Conservation (phyloP, 768 basidiomycete species). For the Termitomyces sp. region DNA sequence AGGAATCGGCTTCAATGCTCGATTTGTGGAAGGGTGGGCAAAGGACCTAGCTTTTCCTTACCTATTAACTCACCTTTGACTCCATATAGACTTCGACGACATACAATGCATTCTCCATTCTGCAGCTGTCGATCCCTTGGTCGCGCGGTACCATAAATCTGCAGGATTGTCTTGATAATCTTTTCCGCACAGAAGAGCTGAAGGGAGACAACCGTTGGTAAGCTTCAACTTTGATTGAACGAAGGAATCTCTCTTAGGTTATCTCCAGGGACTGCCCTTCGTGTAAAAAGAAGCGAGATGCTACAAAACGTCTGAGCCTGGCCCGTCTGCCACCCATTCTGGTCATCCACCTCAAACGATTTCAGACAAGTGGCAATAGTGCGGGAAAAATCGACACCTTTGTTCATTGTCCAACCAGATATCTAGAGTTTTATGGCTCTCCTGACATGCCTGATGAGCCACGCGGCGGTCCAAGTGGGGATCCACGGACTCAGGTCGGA, state of each 20-base stretch:
- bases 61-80: not conserved
- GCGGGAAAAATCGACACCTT: conserved; percentile 96
- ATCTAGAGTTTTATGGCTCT: conserved; percentile 38
- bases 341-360: conserved; percentile 88
- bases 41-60: conserved; percentile 11
- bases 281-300: conserved; percentile 85
- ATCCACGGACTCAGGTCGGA: conserved; percentile 77
- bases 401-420: conserved; percentile 79
- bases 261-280: conserved; percentile 82
- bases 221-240: conserved; percentile 12
- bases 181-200: conserved; percentile 86
- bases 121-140: conserved; percentile 81
- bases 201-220: conserved; percentile 95
- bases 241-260: too few relatives aligned
- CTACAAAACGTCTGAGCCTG: conserved; percentile 82
- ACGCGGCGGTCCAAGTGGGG: conserved; percentile 38
- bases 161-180: conserved; percentile 79
- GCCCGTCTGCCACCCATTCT: conserved; percentile 92
- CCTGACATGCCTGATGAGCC: conserved; percentile 71
- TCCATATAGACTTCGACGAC: conserved; percentile 84
- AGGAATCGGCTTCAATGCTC: conserved; percentile 83
- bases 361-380: conserved; percentile 86
- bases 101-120: conserved; percentile 94
- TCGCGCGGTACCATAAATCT: conserved; percentile 61
- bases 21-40: conserved; percentile 80